Percentiles rank a stretch among this genome's conserved stretches.
Evolutionary conservation across 2,329 filamentous ascomycete species (phyloP).

Genomic region (Diaporthe vaccinii): DNA sequence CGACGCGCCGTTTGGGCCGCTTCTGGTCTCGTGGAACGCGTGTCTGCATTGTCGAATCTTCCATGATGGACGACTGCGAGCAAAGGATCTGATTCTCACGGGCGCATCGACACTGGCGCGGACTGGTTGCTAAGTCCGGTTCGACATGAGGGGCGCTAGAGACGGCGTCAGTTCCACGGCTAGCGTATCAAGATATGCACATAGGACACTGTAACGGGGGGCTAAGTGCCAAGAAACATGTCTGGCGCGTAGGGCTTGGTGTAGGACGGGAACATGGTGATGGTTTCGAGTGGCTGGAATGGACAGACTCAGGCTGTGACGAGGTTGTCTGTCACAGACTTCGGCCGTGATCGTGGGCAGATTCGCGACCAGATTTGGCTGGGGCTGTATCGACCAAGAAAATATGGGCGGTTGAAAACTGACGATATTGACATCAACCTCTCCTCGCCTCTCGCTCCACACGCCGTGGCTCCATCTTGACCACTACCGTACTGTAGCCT

Average conservation of each 20-base stretch:
- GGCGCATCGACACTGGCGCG: slow-evolving; percentile 7
- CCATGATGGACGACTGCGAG: slow-evolving; percentile 1
- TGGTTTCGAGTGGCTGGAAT: slow-evolving; percentile 11
- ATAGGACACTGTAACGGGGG: neutral
- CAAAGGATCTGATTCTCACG: neutral
- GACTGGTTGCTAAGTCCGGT: neutral
- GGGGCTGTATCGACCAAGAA: neutral
- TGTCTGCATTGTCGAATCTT: neutral
- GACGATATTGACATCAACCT: slow-evolving; percentile 30
- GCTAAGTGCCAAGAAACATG: slow-evolving; percentile 22
- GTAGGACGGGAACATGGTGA: neutral
- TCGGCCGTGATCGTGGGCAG: slow-evolving; percentile 6
- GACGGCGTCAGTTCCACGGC: neutral
- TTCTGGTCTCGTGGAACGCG: neutral
- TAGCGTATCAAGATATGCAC: neutral
- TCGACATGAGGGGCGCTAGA: slow-evolving; percentile 12
- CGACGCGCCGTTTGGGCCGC: neutral
- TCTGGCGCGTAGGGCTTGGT: slow-evolving; percentile 20
- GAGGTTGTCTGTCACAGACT: neutral
- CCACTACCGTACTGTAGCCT: neutral
- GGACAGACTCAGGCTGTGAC: neutral
- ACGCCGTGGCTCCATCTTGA: slow-evolving; percentile 4
- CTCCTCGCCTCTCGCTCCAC: neutral
- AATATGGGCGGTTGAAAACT: slow-evolving; percentile 12
- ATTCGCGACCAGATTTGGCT: slow-evolving; percentile 5